Percentiles rank a stretch among this genome's conserved stretches.
Evolutionary conservation across 257 asterid genomes (phyloP).

Genomic region (Ajuga chamaepitys): DNA sequence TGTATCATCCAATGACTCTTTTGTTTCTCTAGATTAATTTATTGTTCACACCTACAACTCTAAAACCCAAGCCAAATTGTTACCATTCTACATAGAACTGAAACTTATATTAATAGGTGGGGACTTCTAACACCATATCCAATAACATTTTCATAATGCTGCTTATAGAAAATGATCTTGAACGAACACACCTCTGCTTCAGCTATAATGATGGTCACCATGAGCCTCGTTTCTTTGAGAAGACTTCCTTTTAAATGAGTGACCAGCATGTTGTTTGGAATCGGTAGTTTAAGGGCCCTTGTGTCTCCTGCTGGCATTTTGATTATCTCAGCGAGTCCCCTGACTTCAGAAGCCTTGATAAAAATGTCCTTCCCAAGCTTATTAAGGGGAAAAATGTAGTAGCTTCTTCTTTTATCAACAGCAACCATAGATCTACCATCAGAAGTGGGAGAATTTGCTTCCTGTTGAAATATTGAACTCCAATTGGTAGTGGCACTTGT

Average conservation of each 20-base stretch:
- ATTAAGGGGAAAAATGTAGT: slow-evolving; percentile 73
- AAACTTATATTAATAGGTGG: no score
- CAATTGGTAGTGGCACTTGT: slow-evolving; percentile 15
- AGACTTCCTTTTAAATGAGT: slow-evolving; percentile 74
- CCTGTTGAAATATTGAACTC: slow-evolving; percentile 59
- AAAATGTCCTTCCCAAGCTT: slow-evolving; percentile 87
- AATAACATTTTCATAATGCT: background rate
- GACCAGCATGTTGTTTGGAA: slow-evolving; percentile 72
- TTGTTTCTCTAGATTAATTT: background rate
- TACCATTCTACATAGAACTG: background rate
- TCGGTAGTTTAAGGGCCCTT: slow-evolving; percentile 65
- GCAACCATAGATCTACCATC: slow-evolving; percentile 51
- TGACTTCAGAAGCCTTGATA: slow-evolving; percentile 49
- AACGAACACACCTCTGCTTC: slow-evolving; percentile 77
- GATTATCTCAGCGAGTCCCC: slow-evolving; percentile 41
- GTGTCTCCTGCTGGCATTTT: slow-evolving; percentile 84
- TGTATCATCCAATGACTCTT: no score
- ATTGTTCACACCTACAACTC: background rate
- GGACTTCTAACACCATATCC: background rate
- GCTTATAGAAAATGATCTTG: background rate
- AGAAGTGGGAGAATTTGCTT: slow-evolving; percentile 35
- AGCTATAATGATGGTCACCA: slow-evolving; percentile 67
- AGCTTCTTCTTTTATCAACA: slow-evolving; percentile 61
- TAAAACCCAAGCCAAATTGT: background rate
- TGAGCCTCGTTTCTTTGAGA: slow-evolving; percentile 37